Percentiles rank a stretch among this genome's conserved stretches.
Evolutionary conservation across 441 rosid species (phyloP).

Genomic region (Syzygium malaccense): DNA sequence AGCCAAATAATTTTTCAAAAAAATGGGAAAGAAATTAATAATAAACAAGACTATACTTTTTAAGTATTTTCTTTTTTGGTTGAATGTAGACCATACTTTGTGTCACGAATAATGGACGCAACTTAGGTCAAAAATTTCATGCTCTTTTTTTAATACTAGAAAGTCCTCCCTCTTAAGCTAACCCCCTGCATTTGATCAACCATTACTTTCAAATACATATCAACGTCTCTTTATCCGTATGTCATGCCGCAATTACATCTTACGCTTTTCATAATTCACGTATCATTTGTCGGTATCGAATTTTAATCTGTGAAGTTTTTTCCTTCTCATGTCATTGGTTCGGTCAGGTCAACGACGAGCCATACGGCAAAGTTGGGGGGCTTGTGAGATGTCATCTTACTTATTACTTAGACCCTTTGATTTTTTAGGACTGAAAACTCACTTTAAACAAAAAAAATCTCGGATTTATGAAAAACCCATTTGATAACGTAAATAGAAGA

Average conservation of each 20-base stretch:
- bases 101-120: constrained; percentile 22
- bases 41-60: not conserved
- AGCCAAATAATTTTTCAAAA: not conserved
- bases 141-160: not conserved
- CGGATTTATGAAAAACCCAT: not conserved
- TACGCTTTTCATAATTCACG: not conserved
- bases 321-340: not conserved
- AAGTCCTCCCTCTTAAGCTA: constrained; percentile 22
- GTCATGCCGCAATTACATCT: not conserved
- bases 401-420: not conserved
- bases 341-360: not conserved
- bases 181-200: constrained; percentile 5
- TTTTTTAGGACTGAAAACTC: not conserved
- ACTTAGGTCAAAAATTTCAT: constrained; percentile 39
- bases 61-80: not conserved
- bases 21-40: not conserved
- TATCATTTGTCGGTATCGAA: not conserved
- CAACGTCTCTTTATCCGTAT: not conserved
- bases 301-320: not conserved
- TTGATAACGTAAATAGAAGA: not conserved
- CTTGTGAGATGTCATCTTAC: not conserved
- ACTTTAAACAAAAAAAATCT: not conserved
- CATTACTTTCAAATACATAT: not conserved
- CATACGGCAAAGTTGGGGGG: not conserved
- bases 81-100: not conserved